Evolutionary conservation across 495 filamentous ascomycete genomes (phyloP).

Genomic region (Rostrohypoxylon terebratum): DNA sequence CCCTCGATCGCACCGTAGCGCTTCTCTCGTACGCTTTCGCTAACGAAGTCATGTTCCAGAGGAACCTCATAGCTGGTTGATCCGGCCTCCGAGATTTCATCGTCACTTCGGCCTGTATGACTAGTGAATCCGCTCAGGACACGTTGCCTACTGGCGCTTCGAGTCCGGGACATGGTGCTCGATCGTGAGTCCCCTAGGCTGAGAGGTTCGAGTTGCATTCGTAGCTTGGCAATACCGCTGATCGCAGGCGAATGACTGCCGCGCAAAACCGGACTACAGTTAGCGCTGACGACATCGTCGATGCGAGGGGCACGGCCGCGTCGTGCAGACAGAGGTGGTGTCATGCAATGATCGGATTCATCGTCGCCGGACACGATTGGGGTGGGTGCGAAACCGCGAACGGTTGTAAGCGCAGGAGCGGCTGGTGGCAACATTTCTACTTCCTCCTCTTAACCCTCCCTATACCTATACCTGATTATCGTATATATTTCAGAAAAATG

Average conservation of each 20-base stretch:
- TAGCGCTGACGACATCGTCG: constrained; percentile 67
- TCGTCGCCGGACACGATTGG: constrained; percentile 87
- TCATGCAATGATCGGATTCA: constrained; percentile 74
- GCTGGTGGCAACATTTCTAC: constrained; percentile 56
- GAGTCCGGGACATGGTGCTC: constrained; percentile 58
- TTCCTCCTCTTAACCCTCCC: constrained; percentile 60
- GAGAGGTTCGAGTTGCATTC: constrained; percentile 75
- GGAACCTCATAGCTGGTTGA: constrained; percentile 85
- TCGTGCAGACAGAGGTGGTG: constrained; percentile 53
- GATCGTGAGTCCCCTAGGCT: constrained; percentile 66
- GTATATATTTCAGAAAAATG: constrained; percentile 35
- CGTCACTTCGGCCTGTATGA: constrained; percentile 53
- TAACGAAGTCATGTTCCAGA: constrained; percentile 88
- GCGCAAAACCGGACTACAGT: constrained; percentile 71
- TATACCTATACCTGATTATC: constrained; percentile 55
- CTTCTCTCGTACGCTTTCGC: constrained; percentile 69
- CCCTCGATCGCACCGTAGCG: constrained; percentile 57
- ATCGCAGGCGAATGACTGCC: constrained; percentile 66
- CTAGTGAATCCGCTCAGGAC: constrained; percentile 49
- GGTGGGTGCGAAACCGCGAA: constrained; percentile 78
- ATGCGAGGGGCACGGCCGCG: constrained; percentile 51
- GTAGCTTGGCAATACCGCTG: constrained; percentile 81
- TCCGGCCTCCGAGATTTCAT: constrained; percentile 57
- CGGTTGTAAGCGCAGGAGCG: constrained; percentile 74
- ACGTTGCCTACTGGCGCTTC: constrained; percentile 52